Conservation (phyloP, 2,329 filamentous ascomycete species). For the Didymellaceae sp. region DNA sequence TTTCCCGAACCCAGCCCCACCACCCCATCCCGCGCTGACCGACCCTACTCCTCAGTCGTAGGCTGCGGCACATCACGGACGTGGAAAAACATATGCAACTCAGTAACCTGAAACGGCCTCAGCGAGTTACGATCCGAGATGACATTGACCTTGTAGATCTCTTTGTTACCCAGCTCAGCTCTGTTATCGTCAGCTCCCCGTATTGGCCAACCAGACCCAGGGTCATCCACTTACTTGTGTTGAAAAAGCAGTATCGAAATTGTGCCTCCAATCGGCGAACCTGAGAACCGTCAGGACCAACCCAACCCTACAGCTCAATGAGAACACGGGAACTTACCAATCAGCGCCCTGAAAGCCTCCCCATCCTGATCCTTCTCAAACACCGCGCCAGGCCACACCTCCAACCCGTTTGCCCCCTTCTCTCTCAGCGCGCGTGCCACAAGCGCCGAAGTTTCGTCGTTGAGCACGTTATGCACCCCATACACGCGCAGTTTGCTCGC, state of each 20-base stretch:
- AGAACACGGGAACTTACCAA: slow-evolving; percentile 19
- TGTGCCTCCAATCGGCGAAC: slow-evolving; percentile 28
- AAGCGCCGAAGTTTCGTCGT: slow-evolving; percentile 21
- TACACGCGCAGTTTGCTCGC: slow-evolving; percentile 29
- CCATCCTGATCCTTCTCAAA: slow-evolving; percentile 21
- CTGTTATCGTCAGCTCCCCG: neutral
- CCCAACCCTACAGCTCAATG: too few species aligned
- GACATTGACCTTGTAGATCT: slow-evolving; percentile 20
- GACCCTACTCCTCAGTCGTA: neutral
- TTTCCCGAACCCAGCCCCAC: too few species aligned
- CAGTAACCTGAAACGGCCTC: neutral
- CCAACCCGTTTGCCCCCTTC: neutral
- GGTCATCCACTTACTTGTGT: slow-evolving; percentile 16
- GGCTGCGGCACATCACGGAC: slow-evolving; percentile 21
- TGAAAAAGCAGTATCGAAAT: slow-evolving; percentile 22
- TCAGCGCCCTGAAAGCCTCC: slow-evolving; percentile 25
- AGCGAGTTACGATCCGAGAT: slow-evolving; percentile 9
- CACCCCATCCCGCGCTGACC: too few species aligned
- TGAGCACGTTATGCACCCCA: slow-evolving; percentile 20
- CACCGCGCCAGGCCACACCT: slow-evolving; percentile 25
- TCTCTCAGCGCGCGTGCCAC: slow-evolving; percentile 25
- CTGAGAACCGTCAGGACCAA: slow-evolving; percentile 5
- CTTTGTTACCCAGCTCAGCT: slow-evolving; percentile 25
- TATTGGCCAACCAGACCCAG: neutral
- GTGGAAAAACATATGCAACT: slow-evolving; percentile 24